phyloP scores from a whole-genome alignment of 169 alveolate genomes.

The Plasmodium vivax region DNA sequence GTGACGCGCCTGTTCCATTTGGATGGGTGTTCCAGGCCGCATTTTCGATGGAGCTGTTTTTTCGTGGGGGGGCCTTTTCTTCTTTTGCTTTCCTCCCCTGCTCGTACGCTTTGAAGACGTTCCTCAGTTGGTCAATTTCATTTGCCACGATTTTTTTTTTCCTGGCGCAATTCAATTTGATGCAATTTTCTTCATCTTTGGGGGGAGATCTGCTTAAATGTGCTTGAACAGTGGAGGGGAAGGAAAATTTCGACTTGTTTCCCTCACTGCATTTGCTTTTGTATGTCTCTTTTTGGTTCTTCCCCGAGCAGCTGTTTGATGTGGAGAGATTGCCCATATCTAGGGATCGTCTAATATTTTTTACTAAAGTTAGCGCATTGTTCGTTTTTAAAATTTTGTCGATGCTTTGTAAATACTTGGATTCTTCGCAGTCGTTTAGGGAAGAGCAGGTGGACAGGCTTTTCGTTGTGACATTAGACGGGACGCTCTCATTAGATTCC shows the following conservation, averaged over 20 bases:
- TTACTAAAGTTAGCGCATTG: constrained; percentile 9
- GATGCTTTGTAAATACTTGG: not conserved
- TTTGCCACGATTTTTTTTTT: not conserved
- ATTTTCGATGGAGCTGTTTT: not conserved
- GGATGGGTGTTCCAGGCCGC: not conserved
- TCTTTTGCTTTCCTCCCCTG: not conserved
- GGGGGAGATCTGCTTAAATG: not conserved
- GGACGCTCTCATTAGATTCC: not conserved
- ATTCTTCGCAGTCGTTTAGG: not conserved
- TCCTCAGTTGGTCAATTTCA: not conserved
- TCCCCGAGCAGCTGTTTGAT: not conserved
- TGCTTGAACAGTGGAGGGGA: not conserved
- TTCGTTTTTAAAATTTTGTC: constrained; percentile 29
- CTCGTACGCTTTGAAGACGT: not conserved
- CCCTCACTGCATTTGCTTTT: not conserved
- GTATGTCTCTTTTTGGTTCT: not conserved
- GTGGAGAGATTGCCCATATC: not conserved
- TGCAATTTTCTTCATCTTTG: not conserved
- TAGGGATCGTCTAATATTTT: constrained; percentile 24
- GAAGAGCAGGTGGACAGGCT: not conserved
- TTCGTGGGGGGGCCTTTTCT: not conserved
- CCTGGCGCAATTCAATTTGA: not conserved
- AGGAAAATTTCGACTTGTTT: not conserved
- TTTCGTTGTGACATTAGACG: constrained; percentile 10
- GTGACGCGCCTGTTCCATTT: not conserved